These are phyloP conservation scores for Colletotrichum orbiculare DNA, from an alignment of 2,329 filamentous ascomycete species.

Conservation along the genomic window DNA sequence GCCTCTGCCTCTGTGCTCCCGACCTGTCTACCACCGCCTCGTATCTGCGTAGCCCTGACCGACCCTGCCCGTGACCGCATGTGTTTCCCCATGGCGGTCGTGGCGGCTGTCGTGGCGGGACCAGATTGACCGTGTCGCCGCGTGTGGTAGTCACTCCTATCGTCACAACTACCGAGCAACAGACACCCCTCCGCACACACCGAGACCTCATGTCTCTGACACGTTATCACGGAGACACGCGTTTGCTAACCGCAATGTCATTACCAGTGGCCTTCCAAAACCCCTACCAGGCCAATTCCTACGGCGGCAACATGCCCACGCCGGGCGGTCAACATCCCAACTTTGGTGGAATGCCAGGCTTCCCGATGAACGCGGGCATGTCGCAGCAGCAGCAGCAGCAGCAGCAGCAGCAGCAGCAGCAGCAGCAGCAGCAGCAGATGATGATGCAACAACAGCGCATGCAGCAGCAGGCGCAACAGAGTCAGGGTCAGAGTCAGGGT, in stretches of 20 bases:
- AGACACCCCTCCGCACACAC: background rate
- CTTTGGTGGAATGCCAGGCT: conserved; percentile 62
- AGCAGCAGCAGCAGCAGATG: conserved; percentile 45
- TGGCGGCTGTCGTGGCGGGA: conserved; percentile 3
- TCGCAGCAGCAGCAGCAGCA: conserved; percentile 49
- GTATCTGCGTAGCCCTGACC: conserved; percentile 23
- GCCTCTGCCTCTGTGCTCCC: conserved; percentile 27
- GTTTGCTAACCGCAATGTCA: conserved; percentile 45
- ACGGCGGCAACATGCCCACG: conserved; percentile 63
- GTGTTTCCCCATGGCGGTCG: background rate
- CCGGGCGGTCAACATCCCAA: conserved; percentile 62
- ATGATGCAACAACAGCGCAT: conserved; percentile 45
- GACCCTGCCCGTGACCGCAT: conserved; percentile 22
- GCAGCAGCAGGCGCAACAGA: conserved; percentile 50
- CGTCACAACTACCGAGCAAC: background rate
- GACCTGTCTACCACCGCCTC: conserved; percentile 2
- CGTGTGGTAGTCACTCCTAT: background rate
- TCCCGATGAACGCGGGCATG: conserved; percentile 66
- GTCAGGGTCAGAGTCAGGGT: conserved; percentile 37
- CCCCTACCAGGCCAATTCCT: conserved; percentile 68
- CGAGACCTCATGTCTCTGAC: conserved; percentile 31
- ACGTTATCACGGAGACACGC: conserved; percentile 35
- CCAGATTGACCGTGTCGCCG: conserved; percentile 1
- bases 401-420: conserved; percentile 49
- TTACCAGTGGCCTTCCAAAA: conserved; percentile 67